Evolutionary conservation across 2,329 filamentous ascomycete species (phyloP).

Genomic region (Torrubiellomyces zombiae): DNA sequence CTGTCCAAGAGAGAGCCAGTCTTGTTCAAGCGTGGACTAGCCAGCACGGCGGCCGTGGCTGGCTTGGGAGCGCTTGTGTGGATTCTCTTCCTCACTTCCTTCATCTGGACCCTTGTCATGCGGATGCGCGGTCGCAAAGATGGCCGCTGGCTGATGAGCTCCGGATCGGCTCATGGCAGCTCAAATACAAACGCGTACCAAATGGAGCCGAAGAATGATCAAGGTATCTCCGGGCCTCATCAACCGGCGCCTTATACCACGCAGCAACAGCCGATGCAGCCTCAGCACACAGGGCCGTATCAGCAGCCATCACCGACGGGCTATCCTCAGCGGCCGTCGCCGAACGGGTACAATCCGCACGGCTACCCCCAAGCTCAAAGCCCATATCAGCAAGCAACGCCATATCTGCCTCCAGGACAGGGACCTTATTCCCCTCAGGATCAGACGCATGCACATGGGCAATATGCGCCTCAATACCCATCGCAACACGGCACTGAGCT

Average conservation of each 20-base stretch:
- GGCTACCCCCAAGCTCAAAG: too few relatives aligned
- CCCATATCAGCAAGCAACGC: conserved; percentile 13
- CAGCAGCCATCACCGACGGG: conserved; percentile 5
- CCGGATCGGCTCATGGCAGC: conserved; percentile 2
- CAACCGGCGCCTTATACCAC: conserved; percentile 6
- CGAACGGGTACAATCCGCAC: conserved; percentile 8
- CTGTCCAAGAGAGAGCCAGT: conserved; percentile 13
- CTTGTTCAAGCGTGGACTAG: conserved; percentile 17
- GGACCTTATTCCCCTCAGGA: too few relatives aligned
- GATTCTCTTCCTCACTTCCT: conserved; percentile 22
- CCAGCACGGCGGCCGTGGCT: conserved; percentile 21
- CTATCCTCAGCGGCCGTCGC: conserved; percentile 9
- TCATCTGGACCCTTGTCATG: conserved; percentile 18
- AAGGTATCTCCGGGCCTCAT: conserved; percentile 3
- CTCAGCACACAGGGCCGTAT: conserved; percentile 5
- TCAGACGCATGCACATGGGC: too few relatives aligned
- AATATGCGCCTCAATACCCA: too few relatives aligned
- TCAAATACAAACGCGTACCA: conserved; percentile 13
- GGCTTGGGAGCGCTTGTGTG: conserved; percentile 26
- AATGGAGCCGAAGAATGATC: conserved; percentile 17
- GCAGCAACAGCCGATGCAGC: conserved; percentile 8
- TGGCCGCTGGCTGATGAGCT: conserved; percentile 15
- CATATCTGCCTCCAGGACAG: conserved; percentile 12
- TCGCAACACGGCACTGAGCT: too few relatives aligned
- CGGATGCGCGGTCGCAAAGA: conserved; percentile 21